Evolutionary conservation across 2,329 filamentous ascomycete species (phyloP), one percentile per base, ranked within the genome.

Genomic region (Diaporthe destruens): DNA sequence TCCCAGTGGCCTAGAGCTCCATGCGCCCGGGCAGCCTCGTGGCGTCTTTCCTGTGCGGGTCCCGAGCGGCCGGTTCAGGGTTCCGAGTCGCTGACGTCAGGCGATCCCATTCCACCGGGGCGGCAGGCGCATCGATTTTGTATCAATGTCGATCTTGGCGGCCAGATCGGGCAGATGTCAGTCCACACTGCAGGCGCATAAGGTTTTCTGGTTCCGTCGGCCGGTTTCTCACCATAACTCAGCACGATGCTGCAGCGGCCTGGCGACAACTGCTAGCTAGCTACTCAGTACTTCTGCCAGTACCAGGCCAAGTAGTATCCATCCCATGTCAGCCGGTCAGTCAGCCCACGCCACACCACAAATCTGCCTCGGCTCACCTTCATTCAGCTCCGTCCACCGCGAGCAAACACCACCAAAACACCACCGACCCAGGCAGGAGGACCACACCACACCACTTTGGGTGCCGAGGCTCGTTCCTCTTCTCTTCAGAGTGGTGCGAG

Each of bases 1-100:
- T 51, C 63, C 57, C 39, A 36, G 34, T 12, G 20, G 55, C n/a
- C 55, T n/a, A 36, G 16, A 57, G 55, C 55, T 42, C 34, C n/a
- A 9, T 57, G 55, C 34, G 55, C 29, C 9, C n/a, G 25, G 51
- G 11, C 51, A 29, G 51, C 53, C 16, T 25, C 39, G 23, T 44
- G 36, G 12, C 23, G 57, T 63, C 2, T 63, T 51, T n/a, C n/a
- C n/a, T n/a, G 32, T 39, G 47, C 34, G 61, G 61, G 61, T 66
- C 61, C 61, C 61, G 32, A 66, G 47, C 47, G 9, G n/a, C 34
- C 32, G 61, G 61, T 29, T 53, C 61, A 66, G 47, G 44, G 61
- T 53, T 16, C 36, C 20, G n/a, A 47, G 44, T 51, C 44, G 61
- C 61, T 65, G 61, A 65, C 61, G 61, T 65, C 61, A 65, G 61